Evolutionary conservation across 768 basidiomycete genomes (phyloP), one percentile per base, ranked within the genome.

Genomic region (Lentinula edodes): DNA sequence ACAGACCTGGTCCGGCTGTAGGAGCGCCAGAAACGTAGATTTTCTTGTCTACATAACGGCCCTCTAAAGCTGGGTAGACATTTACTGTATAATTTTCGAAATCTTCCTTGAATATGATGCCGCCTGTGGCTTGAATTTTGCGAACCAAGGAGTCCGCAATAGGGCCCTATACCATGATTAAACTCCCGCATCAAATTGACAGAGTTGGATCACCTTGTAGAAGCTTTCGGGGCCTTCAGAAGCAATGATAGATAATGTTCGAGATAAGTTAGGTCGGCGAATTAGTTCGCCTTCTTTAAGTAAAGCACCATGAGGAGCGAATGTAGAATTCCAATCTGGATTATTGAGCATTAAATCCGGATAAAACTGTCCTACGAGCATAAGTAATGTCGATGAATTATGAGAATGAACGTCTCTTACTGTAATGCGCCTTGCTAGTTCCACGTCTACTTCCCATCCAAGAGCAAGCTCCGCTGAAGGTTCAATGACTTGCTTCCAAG

Each of bases 11-110:
- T 5, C 96, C 95, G 10, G 89, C 89, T 8, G 90, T 87, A 5
- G 97, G 97, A 12, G 93, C 88, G 67, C 87, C 84, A 0, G 89
- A 81, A 0, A 93, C 95, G 73, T 93, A 97, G 42, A 98, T 78
- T 64, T 83, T 92, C 66, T 85, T 84, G 46, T 86, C 86, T 16
- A 81, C 82, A 72, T 91, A 99, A 0, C 82, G 86, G 7, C 93
- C 90, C 67, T 87, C 71, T 43, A 98, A 76, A 6, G 97, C 93
- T 51, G 76, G 88, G 50, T 82, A 75, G 9, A 91, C 84, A 61
- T 82, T 83, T 41, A 90, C 85, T 15, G 76, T 71, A 71, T 95
- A 98, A 43, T 78, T 78, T 60, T 78, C 78, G 9, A 96, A 72
- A 76, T 98, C 96, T 50, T 82, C 78, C 61, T 85, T 78, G 5